A percentile compares a stretch with the other conserved stretches of the same genome.
Conservation (phyloP, 495 filamentous ascomycete species). For the Daldinia bambusicola region DNA sequence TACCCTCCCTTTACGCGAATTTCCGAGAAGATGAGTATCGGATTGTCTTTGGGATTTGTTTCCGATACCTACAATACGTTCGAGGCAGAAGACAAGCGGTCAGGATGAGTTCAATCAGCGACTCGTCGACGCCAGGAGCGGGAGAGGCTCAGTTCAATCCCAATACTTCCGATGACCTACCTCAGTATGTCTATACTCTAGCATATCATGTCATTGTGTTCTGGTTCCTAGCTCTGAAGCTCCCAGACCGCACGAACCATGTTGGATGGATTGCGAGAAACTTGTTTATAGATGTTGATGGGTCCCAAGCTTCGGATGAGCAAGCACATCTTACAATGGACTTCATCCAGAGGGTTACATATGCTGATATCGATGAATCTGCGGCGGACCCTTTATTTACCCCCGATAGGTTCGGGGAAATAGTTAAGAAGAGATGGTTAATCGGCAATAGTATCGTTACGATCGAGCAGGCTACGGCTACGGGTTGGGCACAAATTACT, state of each 20-base stretch:
- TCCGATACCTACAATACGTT: slow-evolving; percentile 83
- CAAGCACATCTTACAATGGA: slow-evolving; percentile 94
- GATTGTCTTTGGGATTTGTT: slow-evolving; percentile 92
- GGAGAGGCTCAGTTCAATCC: slow-evolving; percentile 49
- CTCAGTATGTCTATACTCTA: slow-evolving; percentile 90
- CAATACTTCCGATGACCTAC: slow-evolving; percentile 69
- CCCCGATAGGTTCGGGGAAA: slow-evolving; percentile 69
- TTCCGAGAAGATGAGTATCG: slow-evolving; percentile 88
- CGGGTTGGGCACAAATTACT: slow-evolving; percentile 81
- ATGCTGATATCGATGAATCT: slow-evolving; percentile 81
- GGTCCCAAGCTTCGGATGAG: slow-evolving; percentile 82
- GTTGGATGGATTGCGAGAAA: slow-evolving; percentile 93
- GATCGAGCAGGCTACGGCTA: slow-evolving; percentile 78
- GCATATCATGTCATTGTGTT: slow-evolving; percentile 96
- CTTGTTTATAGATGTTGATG: slow-evolving; percentile 77
- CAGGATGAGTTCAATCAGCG: slow-evolving; percentile 48
- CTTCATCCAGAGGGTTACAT: slow-evolving; percentile 92
- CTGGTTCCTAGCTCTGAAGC: slow-evolving; percentile 91
- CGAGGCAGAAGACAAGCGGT: slow-evolving; percentile 60
- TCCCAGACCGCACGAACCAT: slow-evolving; percentile 82
- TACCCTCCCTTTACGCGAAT: slow-evolving; percentile 86
- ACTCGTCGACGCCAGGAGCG: slow-evolving; percentile 29
- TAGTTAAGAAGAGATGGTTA: slow-evolving; percentile 82
- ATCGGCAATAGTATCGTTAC: slow-evolving; percentile 88
- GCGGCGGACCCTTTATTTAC: slow-evolving; percentile 72